A percentile compares a stretch with the other conserved stretches of the same genome.
phyloP scores from a whole-genome alignment of 805 yeast genomes.

The Myxozyma monticola region DNA sequence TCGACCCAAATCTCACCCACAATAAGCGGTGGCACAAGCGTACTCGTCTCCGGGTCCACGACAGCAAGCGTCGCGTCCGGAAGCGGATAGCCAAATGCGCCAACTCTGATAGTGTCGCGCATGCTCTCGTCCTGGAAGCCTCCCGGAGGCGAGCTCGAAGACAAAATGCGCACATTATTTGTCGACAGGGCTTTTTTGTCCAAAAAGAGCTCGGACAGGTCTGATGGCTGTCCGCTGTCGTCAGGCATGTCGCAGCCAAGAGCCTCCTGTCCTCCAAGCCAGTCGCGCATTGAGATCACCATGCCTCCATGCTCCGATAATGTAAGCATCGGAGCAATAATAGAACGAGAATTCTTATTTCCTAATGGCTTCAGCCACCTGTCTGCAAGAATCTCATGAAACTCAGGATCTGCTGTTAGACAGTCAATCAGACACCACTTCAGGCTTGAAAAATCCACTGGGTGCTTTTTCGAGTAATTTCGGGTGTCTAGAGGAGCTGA shows the following conservation, averaged over 20 bases:
- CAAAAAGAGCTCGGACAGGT: slow-evolving; percentile 63
- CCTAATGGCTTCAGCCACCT: slow-evolving; percentile 92
- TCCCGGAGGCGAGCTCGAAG: slow-evolving; percentile 51
- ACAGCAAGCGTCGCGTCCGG: slow-evolving; percentile 93
- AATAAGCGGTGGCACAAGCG: slow-evolving; percentile 69
- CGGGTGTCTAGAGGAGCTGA: slow-evolving; percentile 82
- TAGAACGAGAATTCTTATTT: slow-evolving; percentile 68
- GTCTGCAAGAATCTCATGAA: slow-evolving; percentile 81
- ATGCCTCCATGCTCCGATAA: slow-evolving; percentile 95
- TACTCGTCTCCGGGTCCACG: slow-evolving; percentile 88
- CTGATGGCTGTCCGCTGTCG: slow-evolving; percentile 44
- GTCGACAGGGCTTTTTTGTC: slow-evolving; percentile 73
- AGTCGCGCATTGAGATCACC: slow-evolving; percentile 87
- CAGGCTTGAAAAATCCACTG: slow-evolving; percentile 74
- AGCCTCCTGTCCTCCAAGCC: slow-evolving; percentile 72
- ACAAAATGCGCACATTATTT: slow-evolving; percentile 67
- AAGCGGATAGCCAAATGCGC: slow-evolving; percentile 90
- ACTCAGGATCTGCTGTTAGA: slow-evolving; percentile 87
- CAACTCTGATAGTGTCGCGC: slow-evolving; percentile 56
- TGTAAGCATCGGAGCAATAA: slow-evolving; percentile 85
- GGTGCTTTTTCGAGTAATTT: slow-evolving; percentile 69
- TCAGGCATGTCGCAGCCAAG: slow-evolving; percentile 51
- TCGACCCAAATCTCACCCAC: slow-evolving; percentile 99
- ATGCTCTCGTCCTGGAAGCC: slow-evolving; percentile 37
- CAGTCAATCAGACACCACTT: slow-evolving; percentile 91